Evolutionary conservation across 495 filamentous ascomycete genomes (phyloP).

Genomic region (Aspergillus conjunctus): DNA sequence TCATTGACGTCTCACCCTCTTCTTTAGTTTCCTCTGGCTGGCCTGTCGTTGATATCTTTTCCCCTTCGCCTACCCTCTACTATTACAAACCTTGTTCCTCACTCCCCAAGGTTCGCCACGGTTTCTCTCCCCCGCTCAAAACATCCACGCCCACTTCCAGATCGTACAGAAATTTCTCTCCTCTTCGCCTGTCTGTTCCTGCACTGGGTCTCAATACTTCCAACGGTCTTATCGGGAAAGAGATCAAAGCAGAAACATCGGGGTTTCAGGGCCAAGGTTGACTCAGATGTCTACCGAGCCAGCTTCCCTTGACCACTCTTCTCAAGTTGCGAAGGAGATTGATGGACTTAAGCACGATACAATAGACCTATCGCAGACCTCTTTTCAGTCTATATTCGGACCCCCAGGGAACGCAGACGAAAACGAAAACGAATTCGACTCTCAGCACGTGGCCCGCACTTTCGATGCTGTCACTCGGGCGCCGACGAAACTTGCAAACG

Average conservation of each 20-base stretch:
- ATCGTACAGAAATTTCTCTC: background rate
- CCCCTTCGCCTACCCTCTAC: background rate
- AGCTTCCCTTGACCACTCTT: background rate
- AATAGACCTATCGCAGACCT: constrained; percentile 12
- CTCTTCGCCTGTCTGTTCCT: background rate
- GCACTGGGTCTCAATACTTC: background rate
- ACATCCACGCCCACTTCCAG: background rate
- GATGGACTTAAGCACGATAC: background rate
- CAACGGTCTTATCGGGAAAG: background rate
- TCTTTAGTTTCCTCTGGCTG: background rate
- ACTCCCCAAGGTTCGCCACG: constrained; percentile 1
- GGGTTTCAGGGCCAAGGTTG: background rate
- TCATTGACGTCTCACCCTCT: constrained; percentile 1
- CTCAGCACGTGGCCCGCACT: constrained; percentile 24
- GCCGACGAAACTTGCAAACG: constrained; percentile 50
- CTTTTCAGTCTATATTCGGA: constrained; percentile 31
- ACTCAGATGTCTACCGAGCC: background rate
- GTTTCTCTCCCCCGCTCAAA: background rate
- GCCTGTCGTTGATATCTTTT: constrained; percentile 4
- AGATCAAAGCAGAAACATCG: background rate
- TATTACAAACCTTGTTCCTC: background rate
- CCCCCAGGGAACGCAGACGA: constrained; percentile 18
- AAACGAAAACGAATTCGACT: constrained; percentile 28
- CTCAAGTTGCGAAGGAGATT: constrained; percentile 15
- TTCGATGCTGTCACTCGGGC: constrained; percentile 31